Evolutionary conservation across 164 flowering plant genomes (phyloP).

Genomic region (Macadamia integrifolia): DNA sequence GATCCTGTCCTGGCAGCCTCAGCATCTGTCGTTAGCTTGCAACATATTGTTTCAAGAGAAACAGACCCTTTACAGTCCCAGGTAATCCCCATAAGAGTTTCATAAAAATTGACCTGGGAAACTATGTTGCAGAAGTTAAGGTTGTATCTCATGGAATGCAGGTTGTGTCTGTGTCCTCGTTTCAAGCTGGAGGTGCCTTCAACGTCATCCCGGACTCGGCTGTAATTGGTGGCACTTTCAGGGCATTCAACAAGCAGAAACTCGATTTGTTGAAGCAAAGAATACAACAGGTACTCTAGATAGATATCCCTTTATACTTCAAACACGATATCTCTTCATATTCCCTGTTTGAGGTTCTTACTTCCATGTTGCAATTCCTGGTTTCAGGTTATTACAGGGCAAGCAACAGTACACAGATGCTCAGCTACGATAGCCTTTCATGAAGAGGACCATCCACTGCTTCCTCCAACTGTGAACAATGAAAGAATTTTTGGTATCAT

Average conservation of each 20-base stretch:
- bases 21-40: conserved; percentile 46
- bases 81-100: conserved; percentile 22
- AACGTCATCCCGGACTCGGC: conserved; percentile 55
- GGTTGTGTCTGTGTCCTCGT: conserved; percentile 56
- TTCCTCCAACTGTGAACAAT: conserved; percentile 52
- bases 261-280: neutral
- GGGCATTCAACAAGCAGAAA: conserved; percentile 10
- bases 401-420: conserved; percentile 52
- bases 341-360: too few species aligned
- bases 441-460: conserved; percentile 30
- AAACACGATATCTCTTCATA: too few species aligned
- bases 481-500: conserved; percentile 33
- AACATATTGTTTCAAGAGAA: conserved; percentile 61
- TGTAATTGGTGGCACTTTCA: conserved; percentile 53
- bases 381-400: conserved; percentile 42
- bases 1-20: conserved; percentile 70
- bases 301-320: too few species aligned
- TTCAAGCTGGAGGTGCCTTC: conserved; percentile 45
- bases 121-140: too few species aligned
- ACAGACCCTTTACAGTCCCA: conserved; percentile 60
- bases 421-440: conserved; percentile 35
- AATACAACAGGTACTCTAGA: neutral
- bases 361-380: too few species aligned
- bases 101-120: too few species aligned
- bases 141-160: conserved; percentile 13